Conservation (phyloP, 148 eudicot genomes). For the Rhododendron ferrugineum region DNA sequence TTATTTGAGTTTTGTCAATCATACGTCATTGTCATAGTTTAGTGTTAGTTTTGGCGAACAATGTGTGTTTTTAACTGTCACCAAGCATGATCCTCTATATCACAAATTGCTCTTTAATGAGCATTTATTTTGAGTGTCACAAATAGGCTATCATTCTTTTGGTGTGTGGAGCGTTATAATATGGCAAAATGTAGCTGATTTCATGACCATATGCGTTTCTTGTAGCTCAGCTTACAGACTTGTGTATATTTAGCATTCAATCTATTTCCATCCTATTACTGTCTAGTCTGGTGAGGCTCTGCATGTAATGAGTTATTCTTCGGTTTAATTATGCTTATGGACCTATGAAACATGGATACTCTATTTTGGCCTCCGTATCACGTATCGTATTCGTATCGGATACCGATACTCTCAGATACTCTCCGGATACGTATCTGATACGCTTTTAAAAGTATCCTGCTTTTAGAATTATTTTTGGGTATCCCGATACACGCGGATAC, state of each 20-base stretch:
- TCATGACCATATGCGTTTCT: neutral
- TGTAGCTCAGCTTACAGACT: neutral
- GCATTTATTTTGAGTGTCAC: neutral
- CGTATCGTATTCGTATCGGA: too few species aligned
- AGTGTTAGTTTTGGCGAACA: neutral
- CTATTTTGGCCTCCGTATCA: too few species aligned
- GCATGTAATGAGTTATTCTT: neutral
- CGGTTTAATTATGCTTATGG: neutral
- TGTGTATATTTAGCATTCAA: neutral
- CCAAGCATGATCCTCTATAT: neutral
- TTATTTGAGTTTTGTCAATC: neutral
- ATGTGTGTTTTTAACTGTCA: neutral
- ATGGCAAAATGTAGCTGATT: neutral
- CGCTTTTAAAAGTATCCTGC: too few species aligned
- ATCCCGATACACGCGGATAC: too few species aligned
- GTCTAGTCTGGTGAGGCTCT: neutral
- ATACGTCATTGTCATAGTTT: neutral
- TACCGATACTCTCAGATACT: too few species aligned
- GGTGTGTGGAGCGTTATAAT: neutral
- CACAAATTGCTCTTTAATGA: neutral
- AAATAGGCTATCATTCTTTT: neutral
- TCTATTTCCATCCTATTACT: neutral
- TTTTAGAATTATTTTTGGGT: too few species aligned
- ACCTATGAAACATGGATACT: too few species aligned
- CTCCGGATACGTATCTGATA: too few species aligned